A percentile compares a stretch with the other conserved stretches of the same genome.
Conservation (phyloP, 2,329 filamentous ascomycete genomes). For the Apiospora sp. region DNA sequence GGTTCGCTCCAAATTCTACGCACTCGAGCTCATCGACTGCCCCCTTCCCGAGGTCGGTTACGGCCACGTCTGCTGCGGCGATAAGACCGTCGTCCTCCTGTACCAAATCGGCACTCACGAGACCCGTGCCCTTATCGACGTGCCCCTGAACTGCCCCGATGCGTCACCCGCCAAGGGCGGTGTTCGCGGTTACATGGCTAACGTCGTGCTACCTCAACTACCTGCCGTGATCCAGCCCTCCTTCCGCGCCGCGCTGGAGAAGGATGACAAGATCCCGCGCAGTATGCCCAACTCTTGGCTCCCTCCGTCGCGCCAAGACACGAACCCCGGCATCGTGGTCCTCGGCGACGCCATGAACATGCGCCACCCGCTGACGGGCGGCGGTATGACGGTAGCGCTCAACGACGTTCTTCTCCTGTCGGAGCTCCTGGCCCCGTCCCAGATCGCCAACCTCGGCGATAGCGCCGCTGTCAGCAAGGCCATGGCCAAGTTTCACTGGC, state of each 20-base stretch:
- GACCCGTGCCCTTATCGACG: slow-evolving; percentile 88
- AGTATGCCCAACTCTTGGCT: slow-evolving; percentile 98
- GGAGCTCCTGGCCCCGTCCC: slow-evolving; percentile 73
- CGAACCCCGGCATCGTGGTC: slow-evolving; percentile 76
- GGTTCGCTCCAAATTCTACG: slow-evolving; percentile 89
- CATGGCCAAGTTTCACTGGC: slow-evolving; percentile 84
- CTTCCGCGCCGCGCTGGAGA: slow-evolving; percentile 77
- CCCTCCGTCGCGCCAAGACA: slow-evolving; percentile 75
- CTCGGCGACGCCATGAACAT: slow-evolving; percentile 98
- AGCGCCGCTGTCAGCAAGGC: slow-evolving; percentile 70
- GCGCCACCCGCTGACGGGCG: slow-evolving; percentile 97
- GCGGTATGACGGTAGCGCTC: slow-evolving; percentile 97
- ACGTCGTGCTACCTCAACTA: slow-evolving; percentile 80
- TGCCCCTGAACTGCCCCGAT: slow-evolving; percentile 78
- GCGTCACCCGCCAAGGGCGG: slow-evolving; percentile 80
- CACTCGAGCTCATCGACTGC: slow-evolving; percentile 89
- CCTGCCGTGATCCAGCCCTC: slow-evolving; percentile 76
- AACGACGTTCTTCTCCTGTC: slow-evolving; percentile 87
- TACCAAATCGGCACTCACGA: slow-evolving; percentile 98
- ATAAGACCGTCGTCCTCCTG: slow-evolving; percentile 79
- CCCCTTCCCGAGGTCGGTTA: slow-evolving; percentile 77
- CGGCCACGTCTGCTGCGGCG: slow-evolving; percentile 87
- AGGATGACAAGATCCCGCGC: slow-evolving; percentile 73
- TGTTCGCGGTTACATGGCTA: slow-evolving; percentile 82
- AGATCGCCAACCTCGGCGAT: slow-evolving; percentile 75